Base-by-base conservation (phyloP, 306 rosid species). In the Hippophae gyantsensis region DNA sequence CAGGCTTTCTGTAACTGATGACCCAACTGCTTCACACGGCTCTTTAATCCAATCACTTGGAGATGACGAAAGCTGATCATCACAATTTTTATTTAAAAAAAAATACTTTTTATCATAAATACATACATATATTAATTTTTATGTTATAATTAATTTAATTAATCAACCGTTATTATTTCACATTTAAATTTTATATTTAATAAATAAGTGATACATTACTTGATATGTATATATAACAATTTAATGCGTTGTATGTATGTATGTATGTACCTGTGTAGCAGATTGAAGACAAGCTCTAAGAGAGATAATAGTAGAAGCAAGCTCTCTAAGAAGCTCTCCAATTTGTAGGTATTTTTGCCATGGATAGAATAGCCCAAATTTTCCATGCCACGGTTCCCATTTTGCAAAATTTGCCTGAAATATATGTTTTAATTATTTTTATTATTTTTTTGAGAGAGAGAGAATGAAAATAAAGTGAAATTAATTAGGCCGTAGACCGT, bases 301-400 rank as follows among this genome's bases (percentile, higher is more conserved):
- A 52, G 85, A 78, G 70, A 81, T 46, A 69, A 81, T 52, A 18
- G 74, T 66, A 27, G 86, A 67, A 41, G 96, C 90, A 42, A 92
- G 38, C 55, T 92, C 99, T 57, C 93, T 65, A 46, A 88, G 82
- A 52, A 49, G 68, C 44, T 81, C 95, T 42, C 88, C 95, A 47
- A 85, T 72, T 54, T 84, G 71, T 44, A 92, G 79, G 74, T 92
- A 92, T 61, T 81, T 81, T 9, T 63, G 68, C 99, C 99, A 92
- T 10, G 99, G 99, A 69, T 92, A 75, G 32, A 68, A 60, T 55
- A 76, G 82, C 61, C 99, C 96, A 64, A 92, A 92, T 75, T 72
- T 92, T 14, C 96, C 88, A 77, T 85, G 99, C 99, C 99, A 92
- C 8, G 96, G 99, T 66, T 92, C 99, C 99, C 99, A 92, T 61